phyloP scores from a whole-genome alignment of 225 moss, liverwort and hornwort species.

The Pseudisothecium myosuroides region DNA sequence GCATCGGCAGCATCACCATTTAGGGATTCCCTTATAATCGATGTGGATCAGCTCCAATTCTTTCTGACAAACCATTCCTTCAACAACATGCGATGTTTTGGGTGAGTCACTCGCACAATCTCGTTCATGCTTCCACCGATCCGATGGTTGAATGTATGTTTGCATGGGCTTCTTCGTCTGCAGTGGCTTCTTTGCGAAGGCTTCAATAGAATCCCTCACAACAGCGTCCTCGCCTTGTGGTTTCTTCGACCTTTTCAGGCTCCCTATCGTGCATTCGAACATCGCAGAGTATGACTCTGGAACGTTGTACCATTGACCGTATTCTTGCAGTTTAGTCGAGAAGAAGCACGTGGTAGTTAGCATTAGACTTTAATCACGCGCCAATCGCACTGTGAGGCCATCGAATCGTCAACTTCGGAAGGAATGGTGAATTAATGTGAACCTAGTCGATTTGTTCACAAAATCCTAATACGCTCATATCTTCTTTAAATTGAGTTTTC shows the following conservation, averaged over 20 bases:
- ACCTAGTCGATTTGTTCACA: background rate
- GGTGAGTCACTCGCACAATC: background rate
- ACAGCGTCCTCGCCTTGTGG: background rate
- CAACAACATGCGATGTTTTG: constrained; percentile 37
- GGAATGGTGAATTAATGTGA: background rate
- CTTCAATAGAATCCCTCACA: background rate
- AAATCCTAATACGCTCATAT: background rate
- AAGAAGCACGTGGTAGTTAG: background rate
- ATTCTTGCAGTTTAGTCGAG: background rate
- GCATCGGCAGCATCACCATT: background rate
- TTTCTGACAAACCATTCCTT: background rate
- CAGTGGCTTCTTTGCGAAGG: background rate
- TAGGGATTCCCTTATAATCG: background rate
- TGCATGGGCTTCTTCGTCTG: background rate
- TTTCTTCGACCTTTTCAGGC: background rate
- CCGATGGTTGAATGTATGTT: background rate
- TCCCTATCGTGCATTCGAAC: background rate
- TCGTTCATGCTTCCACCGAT: background rate
- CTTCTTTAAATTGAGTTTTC: background rate
- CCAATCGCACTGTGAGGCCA: background rate
- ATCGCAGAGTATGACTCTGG: background rate
- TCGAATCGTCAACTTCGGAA: background rate
- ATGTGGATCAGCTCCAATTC: constrained; percentile 7
- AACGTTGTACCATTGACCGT: background rate
- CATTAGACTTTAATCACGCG: background rate